phyloP scores from a whole-genome alignment of 2,329 filamentous ascomycete genomes.

The Monilinia vaccinii-corymbosi region DNA sequence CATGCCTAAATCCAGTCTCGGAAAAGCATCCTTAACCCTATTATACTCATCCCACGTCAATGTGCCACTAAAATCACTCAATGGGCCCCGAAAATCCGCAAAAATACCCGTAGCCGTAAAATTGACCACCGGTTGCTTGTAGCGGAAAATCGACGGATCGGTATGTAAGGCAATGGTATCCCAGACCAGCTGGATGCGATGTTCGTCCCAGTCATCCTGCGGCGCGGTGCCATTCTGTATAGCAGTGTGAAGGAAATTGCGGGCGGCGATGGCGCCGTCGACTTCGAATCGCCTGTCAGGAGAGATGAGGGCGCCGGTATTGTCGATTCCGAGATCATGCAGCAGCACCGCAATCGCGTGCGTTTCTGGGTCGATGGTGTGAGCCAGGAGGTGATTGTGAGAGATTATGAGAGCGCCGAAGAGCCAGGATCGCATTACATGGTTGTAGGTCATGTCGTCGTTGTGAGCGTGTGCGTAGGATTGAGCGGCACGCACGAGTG shows the following conservation, averaged over 20 bases:
- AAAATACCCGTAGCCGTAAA: slow-evolving; percentile 29
- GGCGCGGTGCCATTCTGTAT: slow-evolving; percentile 2
- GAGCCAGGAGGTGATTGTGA: background rate
- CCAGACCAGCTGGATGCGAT: slow-evolving; percentile 39
- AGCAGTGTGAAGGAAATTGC: slow-evolving; percentile 30
- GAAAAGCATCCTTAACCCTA: slow-evolving; percentile 27
- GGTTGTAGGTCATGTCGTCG: slow-evolving; percentile 31
- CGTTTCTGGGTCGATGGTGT: slow-evolving; percentile 30
- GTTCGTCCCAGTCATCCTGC: slow-evolving; percentile 31
- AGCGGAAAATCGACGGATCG: slow-evolving; percentile 30
- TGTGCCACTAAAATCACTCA: slow-evolving; percentile 14
- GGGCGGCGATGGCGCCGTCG: slow-evolving; percentile 39
- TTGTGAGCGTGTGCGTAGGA: slow-evolving; percentile 27
- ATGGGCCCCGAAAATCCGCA: slow-evolving; percentile 33
- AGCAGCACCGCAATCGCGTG: slow-evolving; percentile 34
- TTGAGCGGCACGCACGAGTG: slow-evolving; percentile 31
- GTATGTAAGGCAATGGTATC: slow-evolving; percentile 41
- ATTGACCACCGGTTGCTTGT: slow-evolving; percentile 37
- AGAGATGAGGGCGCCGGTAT: slow-evolving; percentile 30
- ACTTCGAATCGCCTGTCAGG: slow-evolving; percentile 41
- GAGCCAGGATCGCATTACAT: slow-evolving; percentile 32
- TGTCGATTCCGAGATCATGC: slow-evolving; percentile 37
- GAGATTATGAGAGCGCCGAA: slow-evolving; percentile 29
- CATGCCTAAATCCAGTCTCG: slow-evolving; percentile 28
- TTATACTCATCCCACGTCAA: slow-evolving; percentile 30